Evolutionary conservation across 2,329 filamentous ascomycete genomes (phyloP).

Genomic region (Tolypocladium guangdongense): DNA sequence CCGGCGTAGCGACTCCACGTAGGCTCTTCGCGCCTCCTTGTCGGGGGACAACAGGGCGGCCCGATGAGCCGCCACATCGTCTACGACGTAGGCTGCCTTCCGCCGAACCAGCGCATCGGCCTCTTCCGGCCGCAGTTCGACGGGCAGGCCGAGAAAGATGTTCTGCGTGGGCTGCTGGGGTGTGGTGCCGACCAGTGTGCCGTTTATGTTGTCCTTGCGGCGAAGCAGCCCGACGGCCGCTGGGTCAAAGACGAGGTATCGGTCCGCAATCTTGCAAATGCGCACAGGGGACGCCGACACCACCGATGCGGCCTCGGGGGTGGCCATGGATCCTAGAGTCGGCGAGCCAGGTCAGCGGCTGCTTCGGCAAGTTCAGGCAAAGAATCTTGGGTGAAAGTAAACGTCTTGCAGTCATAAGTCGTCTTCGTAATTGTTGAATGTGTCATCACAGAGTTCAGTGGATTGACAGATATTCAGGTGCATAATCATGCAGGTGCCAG

Average conservation of each 20-base stretch:
- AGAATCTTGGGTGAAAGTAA: not conserved
- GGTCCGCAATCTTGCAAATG: slow-evolving; percentile 69
- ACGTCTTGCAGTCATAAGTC: slow-evolving; percentile 25
- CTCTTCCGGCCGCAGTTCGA: slow-evolving; percentile 88
- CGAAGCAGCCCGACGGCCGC: slow-evolving; percentile 69
- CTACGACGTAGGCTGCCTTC: slow-evolving; percentile 66
- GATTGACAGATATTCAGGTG: slow-evolving; percentile 48
- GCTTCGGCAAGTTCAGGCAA: not conserved
- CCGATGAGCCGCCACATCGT: slow-evolving; percentile 64
- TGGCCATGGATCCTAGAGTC: not conserved
- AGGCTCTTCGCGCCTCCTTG: slow-evolving; percentile 46
- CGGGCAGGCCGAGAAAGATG: slow-evolving; percentile 77
- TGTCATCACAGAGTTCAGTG: slow-evolving; percentile 40
- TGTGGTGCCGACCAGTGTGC: slow-evolving; percentile 75
- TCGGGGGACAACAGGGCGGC: slow-evolving; percentile 48
- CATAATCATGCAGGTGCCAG: slow-evolving; percentile 34
- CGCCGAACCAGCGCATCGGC: slow-evolving; percentile 69
- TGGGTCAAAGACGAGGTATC: slow-evolving; percentile 84
- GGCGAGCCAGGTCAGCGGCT: not conserved
- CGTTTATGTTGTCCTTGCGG: slow-evolving; percentile 71
- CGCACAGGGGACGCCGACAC: slow-evolving; percentile 42
- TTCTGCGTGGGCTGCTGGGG: slow-evolving; percentile 93
- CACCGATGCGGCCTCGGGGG: not conserved
- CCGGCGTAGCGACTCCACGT: slow-evolving; percentile 45
- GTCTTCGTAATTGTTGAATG: slow-evolving; percentile 31